Evolutionary conservation across 371 early-diverging fungal genomes (phyloP).

Genomic region (Mucor mucedo): DNA sequence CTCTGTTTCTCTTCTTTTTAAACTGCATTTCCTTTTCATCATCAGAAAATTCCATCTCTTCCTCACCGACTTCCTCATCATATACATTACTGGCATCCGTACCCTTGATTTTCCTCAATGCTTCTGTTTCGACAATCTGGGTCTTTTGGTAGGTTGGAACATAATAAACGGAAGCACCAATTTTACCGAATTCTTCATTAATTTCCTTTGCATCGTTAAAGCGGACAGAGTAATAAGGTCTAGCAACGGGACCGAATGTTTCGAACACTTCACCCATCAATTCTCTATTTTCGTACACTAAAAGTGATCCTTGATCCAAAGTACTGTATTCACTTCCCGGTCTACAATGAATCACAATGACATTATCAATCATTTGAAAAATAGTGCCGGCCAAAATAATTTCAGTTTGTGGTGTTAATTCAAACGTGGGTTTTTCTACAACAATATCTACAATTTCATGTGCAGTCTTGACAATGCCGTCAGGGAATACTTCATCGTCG

Average conservation of each 20-base stretch:
- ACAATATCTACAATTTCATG: conserved; percentile 66
- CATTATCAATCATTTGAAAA: conserved; percentile 72
- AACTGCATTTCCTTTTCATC: conserved; percentile 80
- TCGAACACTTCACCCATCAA: conserved; percentile 89
- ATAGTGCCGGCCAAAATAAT: conserved; percentile 71
- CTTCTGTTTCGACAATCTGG: conserved; percentile 69
- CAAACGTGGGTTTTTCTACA: conserved; percentile 63
- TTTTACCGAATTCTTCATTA: conserved; percentile 36
- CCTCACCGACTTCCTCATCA: conserved; percentile 89
- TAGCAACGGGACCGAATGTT: conserved; percentile 90
- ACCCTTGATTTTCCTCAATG: conserved; percentile 73
- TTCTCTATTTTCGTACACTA: conserved; percentile 69
- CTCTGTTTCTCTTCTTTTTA: conserved; percentile 48
- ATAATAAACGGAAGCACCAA: conserved; percentile 68
- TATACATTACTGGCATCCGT: conserved; percentile 91
- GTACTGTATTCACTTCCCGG: conserved; percentile 58
- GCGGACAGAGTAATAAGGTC: conserved; percentile 84
- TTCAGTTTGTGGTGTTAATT: conserved; percentile 60
- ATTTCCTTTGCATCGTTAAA: conserved; percentile 72
- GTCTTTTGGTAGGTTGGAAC: conserved; percentile 58
- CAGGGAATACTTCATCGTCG: conserved; percentile 16
- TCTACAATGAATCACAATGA: conserved; percentile 73
- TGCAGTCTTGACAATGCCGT: conserved; percentile 39
- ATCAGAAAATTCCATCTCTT: conserved; percentile 87
- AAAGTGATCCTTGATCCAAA: conserved; percentile 79